Base-by-base conservation (phyloP, 805 yeast species). In the Cyberlindnera misumaiensis region DNA sequence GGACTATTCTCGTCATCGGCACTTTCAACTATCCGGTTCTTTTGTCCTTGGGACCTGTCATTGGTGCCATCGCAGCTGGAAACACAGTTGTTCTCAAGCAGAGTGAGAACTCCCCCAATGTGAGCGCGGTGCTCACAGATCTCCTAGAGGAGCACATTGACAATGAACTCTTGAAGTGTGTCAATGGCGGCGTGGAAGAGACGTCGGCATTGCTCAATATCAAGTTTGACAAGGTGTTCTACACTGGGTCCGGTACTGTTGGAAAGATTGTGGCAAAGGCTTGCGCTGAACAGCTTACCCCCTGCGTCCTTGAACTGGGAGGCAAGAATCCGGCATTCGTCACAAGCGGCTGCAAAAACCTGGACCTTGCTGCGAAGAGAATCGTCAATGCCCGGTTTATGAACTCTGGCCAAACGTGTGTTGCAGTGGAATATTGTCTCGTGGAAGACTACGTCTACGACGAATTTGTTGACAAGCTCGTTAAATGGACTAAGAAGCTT, bases 381-480 rank as follows among this genome's bases (percentile, higher is more conserved):
- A 61, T 86, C 11, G 69, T 73, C 1, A 84, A 93, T 84, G 90
- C 90, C 13, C 75, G 80, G 49, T 81, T 80, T 53, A 62, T 75
- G 26, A 90, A 87, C 56, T 74, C 83, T 13, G 97, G 97, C 13
- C 97, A 89, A 64, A 79, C 93, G 2, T 89, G 97, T 64, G 83
- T 85, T 30, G 84, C 95, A 9, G 83, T 89, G 8, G 97, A 90
- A 62, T 89, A 86, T 53, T 63, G 83, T 8, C 52, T 85, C 32
- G 81, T 78, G 12, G 85, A 81, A 43, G 75, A 70, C 39, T 56
- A 67, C 4, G 60, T 77, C 17, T 75, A 78, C 51, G 73, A 64
- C 20, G 63, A 72, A 44, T 72, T 84, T 35, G 59, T 76, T 7
- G 29, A 27, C 20, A 28, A 20, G n/a, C 52, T 73, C 40, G 51